Percentiles rank a stretch among this genome's conserved stretches.
Conservation (phyloP, 805 yeast species). For the Phaffomyces thermotolerans region DNA sequence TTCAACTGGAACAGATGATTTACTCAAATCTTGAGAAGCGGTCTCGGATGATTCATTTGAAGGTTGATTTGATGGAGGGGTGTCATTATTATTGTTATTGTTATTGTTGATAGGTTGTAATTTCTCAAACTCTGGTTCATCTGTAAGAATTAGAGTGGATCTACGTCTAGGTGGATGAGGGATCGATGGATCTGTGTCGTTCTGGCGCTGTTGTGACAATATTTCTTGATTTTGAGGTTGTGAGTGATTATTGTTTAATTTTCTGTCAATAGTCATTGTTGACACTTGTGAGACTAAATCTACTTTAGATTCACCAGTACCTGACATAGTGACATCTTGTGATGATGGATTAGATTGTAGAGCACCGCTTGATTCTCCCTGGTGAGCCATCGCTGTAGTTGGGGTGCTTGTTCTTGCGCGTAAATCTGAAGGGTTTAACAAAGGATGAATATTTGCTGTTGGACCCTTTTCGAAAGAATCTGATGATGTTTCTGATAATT, state of each 20-base stretch:
- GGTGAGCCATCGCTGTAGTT: conserved; percentile 15
- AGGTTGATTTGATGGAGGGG: neutral
- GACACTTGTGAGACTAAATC: conserved; percentile 19
- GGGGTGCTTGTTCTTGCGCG: conserved; percentile 14
- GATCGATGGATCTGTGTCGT: conserved; percentile 4
- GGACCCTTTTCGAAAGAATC: neutral
- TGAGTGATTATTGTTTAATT: too few species aligned
- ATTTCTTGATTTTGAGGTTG: too few species aligned
- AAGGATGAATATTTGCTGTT: conserved; percentile 13
- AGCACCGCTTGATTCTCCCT: conserved; percentile 3
- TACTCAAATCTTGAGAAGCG: conserved; percentile 3
- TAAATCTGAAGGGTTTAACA: conserved; percentile 13
- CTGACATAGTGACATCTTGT: conserved; percentile 23
- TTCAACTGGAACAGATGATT: conserved; percentile 41
- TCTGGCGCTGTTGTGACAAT: too few species aligned
- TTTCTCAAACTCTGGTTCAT: conserved; percentile 53
- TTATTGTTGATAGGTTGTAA: conserved; percentile 32
- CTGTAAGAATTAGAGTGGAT: conserved; percentile 65
- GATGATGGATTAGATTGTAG: conserved; percentile 10
- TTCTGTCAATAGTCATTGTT: conserved; percentile 18
- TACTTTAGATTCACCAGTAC: conserved; percentile 19
- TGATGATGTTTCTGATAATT: neutral
- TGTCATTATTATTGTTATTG: conserved; percentile 11
- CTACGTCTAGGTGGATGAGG: conserved; percentile 39
- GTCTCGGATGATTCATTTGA: conserved; percentile 1